Base-by-base conservation (phyloP, 352 stramenopile genomes). In the Globisporangium iwayamae region DNA sequence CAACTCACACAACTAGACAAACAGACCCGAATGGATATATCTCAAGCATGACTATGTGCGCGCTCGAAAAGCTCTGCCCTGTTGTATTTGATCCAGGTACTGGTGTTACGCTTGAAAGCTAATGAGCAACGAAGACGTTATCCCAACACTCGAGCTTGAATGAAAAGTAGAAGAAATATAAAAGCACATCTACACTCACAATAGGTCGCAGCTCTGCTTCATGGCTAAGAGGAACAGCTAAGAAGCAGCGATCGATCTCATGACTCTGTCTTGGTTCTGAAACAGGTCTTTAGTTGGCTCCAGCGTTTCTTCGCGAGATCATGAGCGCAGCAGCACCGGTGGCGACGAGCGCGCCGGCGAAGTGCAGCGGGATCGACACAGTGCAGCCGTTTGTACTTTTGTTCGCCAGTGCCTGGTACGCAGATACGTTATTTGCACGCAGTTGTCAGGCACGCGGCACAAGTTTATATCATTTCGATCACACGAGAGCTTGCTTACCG, bases 331-430 rank as follows among this genome's bases (percentile, higher is more conserved):
- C 85, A 11, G 65, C 83, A 4, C 56, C 67, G 28, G 72, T 69
- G 13, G 80, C 73, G 36, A 94, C 56, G 2, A 78, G 62, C 4
- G 83, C 81, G 39, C 82, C 86, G 3, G 61, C 84, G 57, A 88
- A 94, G 62, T 91, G 83, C 56, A 92, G 66, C 0, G 86, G 86
- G 57, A 94, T 89, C 38, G 82, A 88, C 18, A 92, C 66, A 45
- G 73, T 74, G 74, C 86, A 94, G 62, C 86, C 86, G 72, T 93
- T 92, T 16, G 75, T 83, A 53, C 78, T 74, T 65, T 89, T 75
- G 71, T 94, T 94, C 60, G 80, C 78, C 34, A 93, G 75, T 36
- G 80, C 78, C 79, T 87, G 45, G 1, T 36, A 30, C 4, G 25
- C 25, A 28, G 25, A 28, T 28, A 28, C 25, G 25, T 1, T 28